Conservation (phyloP, 192 early-diverging fungal species). For the Coemansia sp. region DNA sequence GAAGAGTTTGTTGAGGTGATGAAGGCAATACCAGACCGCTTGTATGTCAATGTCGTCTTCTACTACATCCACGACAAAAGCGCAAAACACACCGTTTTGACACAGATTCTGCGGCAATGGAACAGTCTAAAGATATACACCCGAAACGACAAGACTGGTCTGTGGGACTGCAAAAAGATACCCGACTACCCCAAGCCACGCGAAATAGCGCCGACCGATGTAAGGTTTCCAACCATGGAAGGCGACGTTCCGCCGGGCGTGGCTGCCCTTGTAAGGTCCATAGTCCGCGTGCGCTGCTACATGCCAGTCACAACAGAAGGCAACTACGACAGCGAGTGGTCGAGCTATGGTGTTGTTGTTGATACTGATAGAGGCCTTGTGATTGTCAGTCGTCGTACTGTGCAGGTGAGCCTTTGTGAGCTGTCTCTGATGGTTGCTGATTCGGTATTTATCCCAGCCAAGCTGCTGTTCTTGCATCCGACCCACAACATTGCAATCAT, state of each 20-base stretch:
- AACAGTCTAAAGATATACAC: constrained; percentile 39
- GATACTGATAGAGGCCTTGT: constrained; percentile 79
- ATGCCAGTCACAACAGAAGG: constrained; percentile 37
- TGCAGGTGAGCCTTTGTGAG: constrained; percentile 78
- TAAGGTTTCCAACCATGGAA: constrained; percentile 23
- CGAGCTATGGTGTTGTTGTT: constrained; percentile 71
- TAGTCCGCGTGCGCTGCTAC: constrained; percentile 28
- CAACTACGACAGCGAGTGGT: constrained; percentile 4
- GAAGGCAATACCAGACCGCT: constrained; percentile 60
- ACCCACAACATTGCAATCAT: constrained; percentile 86
- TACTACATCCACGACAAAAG: constrained; percentile 30
- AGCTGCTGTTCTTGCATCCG: constrained; percentile 81
- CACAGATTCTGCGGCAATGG: constrained; percentile 18
- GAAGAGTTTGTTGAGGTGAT: constrained; percentile 68
- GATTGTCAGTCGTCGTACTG: constrained; percentile 76
- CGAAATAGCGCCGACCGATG: constrained; percentile 15
- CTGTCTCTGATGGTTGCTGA: constrained; percentile 83
- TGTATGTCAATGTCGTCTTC: constrained; percentile 20
- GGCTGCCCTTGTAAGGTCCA: constrained; percentile 28
- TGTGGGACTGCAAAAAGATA: constrained; percentile 40
- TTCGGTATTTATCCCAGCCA: constrained; percentile 84
- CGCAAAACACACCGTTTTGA: constrained; percentile 20
- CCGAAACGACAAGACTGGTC: constrained; percentile 38
- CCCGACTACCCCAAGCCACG: constrained; percentile 12
- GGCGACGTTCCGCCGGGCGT: constrained; percentile 25